Percentiles rank a stretch among this genome's conserved stretches.
phyloP scores from a whole-genome alignment of 2,329 filamentous ascomycete species.

The Alternaria postmessia region DNA sequence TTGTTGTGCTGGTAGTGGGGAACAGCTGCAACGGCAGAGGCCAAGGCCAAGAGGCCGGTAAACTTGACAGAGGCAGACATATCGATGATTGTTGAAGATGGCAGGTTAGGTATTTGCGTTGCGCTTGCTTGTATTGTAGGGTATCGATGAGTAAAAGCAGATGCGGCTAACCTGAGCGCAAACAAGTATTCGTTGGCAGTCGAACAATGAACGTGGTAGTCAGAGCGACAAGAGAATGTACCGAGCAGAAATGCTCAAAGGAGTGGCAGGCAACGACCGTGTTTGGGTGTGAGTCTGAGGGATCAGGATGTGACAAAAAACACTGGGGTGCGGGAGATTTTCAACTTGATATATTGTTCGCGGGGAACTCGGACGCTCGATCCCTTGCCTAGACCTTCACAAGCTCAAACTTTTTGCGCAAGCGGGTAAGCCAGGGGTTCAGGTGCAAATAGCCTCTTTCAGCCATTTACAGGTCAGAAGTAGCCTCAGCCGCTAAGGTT shows the following conservation, averaged over 20 bases:
- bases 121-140: conserved; percentile 12
- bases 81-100: conserved; percentile 29
- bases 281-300: conserved; percentile 11
- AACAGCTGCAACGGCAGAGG: conserved; percentile 50
- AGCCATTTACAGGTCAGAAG: conserved; percentile 9
- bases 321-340: conserved; percentile 8
- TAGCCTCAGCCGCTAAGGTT: conserved; percentile 5
- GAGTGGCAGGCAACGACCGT: conserved; percentile 16
- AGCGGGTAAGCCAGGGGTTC: conserved; percentile 12
- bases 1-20: conserved; percentile 44
- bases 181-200: conserved; percentile 16
- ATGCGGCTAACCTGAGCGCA: conserved; percentile 20
- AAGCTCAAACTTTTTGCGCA: conserved; percentile 14
- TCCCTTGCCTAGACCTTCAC: conserved; percentile 3
- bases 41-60: conserved; percentile 54
- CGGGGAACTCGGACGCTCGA: conserved; percentile 5
- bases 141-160: conserved; percentile 16
- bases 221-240: conserved; percentile 21
- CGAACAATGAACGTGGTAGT: conserved; percentile 17
- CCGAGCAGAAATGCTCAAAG: conserved; percentile 18
- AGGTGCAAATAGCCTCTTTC: conserved; percentile 7
- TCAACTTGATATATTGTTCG: conserved; percentile 12
- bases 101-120: conserved; percentile 5
- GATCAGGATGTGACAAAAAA: conserved; percentile 11
- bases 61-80: conserved; percentile 51